Base-by-base conservation (phyloP, 495 filamentous ascomycete species). In the Xylaria acuta region DNA sequence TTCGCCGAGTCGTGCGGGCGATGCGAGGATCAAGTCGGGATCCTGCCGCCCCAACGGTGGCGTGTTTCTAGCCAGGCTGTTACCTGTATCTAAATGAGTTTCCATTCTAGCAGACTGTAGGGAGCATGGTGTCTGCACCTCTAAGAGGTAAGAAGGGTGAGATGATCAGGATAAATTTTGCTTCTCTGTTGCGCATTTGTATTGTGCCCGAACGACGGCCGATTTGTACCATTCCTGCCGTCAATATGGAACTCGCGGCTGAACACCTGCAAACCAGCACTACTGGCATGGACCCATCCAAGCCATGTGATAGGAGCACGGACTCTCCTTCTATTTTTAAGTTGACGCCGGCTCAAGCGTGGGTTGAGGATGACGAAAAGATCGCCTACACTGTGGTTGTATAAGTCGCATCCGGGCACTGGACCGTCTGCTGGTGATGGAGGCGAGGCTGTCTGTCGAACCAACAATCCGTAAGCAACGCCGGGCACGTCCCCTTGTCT, bases 401-500 rank as follows among this genome's bases (percentile, higher is more conserved):
- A 38, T 38, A 60, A n/a, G 58, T 60, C 20, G 20, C 58, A 8
- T 7, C 58, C 58, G 58, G 58, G 58, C 3, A 38, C 32, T 34
- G 32, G 36, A 16, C 38, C 36, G 34, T 38, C 34, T 60, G 25
- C 34, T n/a, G 2, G 58, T 12, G 58, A 38, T 25, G 58, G 58
- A 60, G 34, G 34, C 11, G 53, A 56, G 53, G 53, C 53, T 32
- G 53, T 56, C 53, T 16, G 27, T 32, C 27, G 25, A 56, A 32
- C 53, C 27, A 56, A 18, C 11, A 30, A 16, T 22, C 34, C 22
- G 58, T 22, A 60, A 25, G 36, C 53, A 58, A 22, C 22, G 40
- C 53, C 66, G 51, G 66, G 25, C 66, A 41, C 53, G 11, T 59
- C 38, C 22, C 64, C 66, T 54, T 43, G 51, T 53, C 47, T 59